Evolutionary conservation across 495 filamentous ascomycete genomes (phyloP).

Genomic region (Talaromyces stipitatus): DNA sequence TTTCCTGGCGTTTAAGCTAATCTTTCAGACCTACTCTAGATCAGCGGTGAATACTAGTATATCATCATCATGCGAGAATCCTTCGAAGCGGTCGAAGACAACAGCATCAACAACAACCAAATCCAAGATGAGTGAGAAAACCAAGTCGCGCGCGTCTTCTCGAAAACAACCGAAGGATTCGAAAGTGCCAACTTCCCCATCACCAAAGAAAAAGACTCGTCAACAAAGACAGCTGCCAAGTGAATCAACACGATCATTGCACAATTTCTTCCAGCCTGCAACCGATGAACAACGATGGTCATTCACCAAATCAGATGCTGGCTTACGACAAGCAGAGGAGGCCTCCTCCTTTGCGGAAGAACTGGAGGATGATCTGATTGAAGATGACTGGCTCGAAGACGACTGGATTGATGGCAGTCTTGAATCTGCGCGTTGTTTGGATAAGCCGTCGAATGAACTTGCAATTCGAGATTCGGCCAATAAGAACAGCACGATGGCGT

Average conservation of each 20-base stretch:
- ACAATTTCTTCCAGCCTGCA: conserved; percentile 14
- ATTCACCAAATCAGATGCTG: conserved; percentile 17
- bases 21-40: neutral
- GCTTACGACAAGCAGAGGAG: conserved; percentile 5
- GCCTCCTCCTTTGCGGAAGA: conserved; percentile 8
- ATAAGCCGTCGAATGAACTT: neutral
- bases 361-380: conserved; percentile 36
- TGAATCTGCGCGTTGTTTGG: conserved; percentile 23
- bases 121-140: neutral
- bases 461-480: neutral
- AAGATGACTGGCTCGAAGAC: conserved; percentile 38
- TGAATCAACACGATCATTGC: conserved; percentile 7
- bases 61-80: neutral
- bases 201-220: conserved; percentile 2
- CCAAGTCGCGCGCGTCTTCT: neutral
- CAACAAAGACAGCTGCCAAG: neutral
- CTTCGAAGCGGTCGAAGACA: neutral
- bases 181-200: neutral
- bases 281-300: conserved; percentile 28
- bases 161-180: neutral
- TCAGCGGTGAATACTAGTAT: neutral
- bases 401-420: conserved; percentile 39
- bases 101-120: conserved; percentile 4
- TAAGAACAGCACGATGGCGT: neutral
- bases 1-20: neutral